These are phyloP conservation scores for Adansonia digitata DNA, from an alignment of 345 rosid genomes.

Conservation along the genomic window DNA sequence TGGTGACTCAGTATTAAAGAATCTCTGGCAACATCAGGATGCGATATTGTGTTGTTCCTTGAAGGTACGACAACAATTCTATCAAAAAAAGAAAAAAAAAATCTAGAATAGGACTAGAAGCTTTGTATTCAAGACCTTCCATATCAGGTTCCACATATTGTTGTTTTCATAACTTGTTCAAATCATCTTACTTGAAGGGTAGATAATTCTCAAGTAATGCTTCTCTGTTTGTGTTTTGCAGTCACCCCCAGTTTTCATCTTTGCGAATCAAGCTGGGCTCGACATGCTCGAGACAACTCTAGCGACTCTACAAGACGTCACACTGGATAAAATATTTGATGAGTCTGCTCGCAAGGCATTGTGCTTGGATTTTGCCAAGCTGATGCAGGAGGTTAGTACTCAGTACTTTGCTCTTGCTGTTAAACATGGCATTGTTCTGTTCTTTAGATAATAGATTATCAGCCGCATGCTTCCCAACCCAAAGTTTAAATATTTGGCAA, in stretches of 20 bases:
- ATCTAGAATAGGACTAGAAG: neutral
- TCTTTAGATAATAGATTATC: too few relatives aligned
- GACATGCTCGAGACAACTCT: neutral
- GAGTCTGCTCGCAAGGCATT: neutral
- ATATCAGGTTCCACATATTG: neutral
- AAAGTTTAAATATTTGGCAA: too few relatives aligned
- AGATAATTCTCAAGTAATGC: neutral
- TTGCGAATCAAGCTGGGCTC: neutral
- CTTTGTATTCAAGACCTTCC: neutral
- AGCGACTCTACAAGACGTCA: neutral
- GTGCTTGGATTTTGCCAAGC: neutral
- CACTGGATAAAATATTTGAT: neutral
- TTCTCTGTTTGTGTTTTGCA: neutral
- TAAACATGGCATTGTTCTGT: too few relatives aligned
- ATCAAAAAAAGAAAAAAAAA: too few relatives aligned
- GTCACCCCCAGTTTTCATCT: neutral
- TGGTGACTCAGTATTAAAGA: constrained; percentile 59
- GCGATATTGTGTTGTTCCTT: too few relatives aligned
- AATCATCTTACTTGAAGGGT: too few relatives aligned
- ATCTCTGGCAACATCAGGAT: constrained; percentile 43
- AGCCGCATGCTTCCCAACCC: too few relatives aligned
- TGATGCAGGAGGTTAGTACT: neutral
- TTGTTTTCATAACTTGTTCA: too few relatives aligned
- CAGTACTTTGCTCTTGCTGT: too few relatives aligned
- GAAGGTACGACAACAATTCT: neutral